phyloP scores from a whole-genome alignment of 1,139 yeast genomes.

The Candida gigantensis region DNA sequence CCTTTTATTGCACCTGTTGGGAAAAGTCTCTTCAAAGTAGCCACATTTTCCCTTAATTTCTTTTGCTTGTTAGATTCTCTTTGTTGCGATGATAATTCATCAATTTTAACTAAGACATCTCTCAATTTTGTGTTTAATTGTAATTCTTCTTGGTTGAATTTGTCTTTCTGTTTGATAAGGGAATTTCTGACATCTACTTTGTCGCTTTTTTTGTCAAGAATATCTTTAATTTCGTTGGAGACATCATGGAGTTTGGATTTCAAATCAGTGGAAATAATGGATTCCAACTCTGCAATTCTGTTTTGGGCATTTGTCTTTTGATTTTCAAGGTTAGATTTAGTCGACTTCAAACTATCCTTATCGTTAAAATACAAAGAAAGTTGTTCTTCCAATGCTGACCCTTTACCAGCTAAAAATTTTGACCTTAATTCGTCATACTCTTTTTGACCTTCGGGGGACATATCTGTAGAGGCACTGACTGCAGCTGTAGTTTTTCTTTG shows the following conservation, averaged over 20 bases:
- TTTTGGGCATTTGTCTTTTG: slow-evolving; percentile 45
- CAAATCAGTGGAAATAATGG: slow-evolving; percentile 33
- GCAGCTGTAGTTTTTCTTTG: slow-evolving; percentile 37
- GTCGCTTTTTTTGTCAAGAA: slow-evolving; percentile 37
- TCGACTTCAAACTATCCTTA: slow-evolving; percentile 40
- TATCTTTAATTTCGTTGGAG: slow-evolving; percentile 31
- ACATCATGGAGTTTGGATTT: slow-evolving; percentile 36
- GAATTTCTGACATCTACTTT: slow-evolving; percentile 42
- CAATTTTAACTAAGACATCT: slow-evolving; percentile 60
- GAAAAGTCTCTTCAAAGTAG: slow-evolving; percentile 64
- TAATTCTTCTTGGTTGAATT: slow-evolving; percentile 48
- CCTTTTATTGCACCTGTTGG: slow-evolving; percentile 78
- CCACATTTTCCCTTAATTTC: slow-evolving; percentile 69
- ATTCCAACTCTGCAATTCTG: slow-evolving; percentile 39
- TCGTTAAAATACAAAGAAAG: slow-evolving; percentile 46
- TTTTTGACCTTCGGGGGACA: slow-evolving; percentile 44
- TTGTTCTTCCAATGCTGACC: slow-evolving; percentile 58
- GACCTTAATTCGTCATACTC: slow-evolving; percentile 66
- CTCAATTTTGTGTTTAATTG: slow-evolving; percentile 65
- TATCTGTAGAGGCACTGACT: slow-evolving; percentile 32
- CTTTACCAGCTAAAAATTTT: slow-evolving; percentile 56
- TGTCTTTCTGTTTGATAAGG: slow-evolving; percentile 48
- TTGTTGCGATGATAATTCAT: slow-evolving; percentile 73
- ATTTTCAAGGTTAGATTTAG: slow-evolving; percentile 40
- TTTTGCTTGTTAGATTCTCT: slow-evolving; percentile 74